Evolutionary conservation across 1,284 basidiomycete genomes (phyloP).

Genomic region (Ganoderma leucocontextum): DNA sequence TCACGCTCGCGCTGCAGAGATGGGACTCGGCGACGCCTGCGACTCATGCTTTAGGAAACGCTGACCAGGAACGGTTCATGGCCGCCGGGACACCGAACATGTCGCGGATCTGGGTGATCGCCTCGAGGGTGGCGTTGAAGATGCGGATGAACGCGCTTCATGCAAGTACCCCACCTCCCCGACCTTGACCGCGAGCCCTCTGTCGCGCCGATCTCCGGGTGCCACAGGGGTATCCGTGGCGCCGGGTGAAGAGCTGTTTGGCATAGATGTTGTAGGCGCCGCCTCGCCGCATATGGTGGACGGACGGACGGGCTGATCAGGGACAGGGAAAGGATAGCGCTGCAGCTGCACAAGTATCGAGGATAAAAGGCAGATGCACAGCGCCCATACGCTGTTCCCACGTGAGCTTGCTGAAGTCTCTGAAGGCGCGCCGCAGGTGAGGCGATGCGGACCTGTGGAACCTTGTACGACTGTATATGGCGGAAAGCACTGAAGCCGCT

Average conservation of each 20-base stretch:
- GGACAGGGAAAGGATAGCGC: neutral
- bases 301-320: neutral
- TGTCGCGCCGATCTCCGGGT: constrained; percentile 26
- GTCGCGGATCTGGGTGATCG: constrained; percentile 32
- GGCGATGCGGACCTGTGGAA: constrained; percentile 4
- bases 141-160: constrained; percentile 40
- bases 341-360: constrained; percentile 3
- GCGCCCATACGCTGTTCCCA: constrained; percentile 9
- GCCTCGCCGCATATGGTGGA: neutral
- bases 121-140: constrained; percentile 40
- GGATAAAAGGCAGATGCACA: constrained; percentile 8
- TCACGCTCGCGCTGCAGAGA: constrained; percentile 23
- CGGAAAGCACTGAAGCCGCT: no score
- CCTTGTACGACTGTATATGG: neutral
- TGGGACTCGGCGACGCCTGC: constrained; percentile 14
- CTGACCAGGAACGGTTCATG: constrained; percentile 24
- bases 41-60: neutral
- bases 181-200: constrained; percentile 31
- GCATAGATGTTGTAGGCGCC: constrained; percentile 26
- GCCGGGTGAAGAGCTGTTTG: constrained; percentile 26
- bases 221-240: constrained; percentile 37
- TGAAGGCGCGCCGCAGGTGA: neutral
- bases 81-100: constrained; percentile 26
- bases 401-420: neutral
- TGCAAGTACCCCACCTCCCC: constrained; percentile 42